Conservation (phyloP, 139 green algal species). For the Cymbomonas tetramitiformis region DNA sequence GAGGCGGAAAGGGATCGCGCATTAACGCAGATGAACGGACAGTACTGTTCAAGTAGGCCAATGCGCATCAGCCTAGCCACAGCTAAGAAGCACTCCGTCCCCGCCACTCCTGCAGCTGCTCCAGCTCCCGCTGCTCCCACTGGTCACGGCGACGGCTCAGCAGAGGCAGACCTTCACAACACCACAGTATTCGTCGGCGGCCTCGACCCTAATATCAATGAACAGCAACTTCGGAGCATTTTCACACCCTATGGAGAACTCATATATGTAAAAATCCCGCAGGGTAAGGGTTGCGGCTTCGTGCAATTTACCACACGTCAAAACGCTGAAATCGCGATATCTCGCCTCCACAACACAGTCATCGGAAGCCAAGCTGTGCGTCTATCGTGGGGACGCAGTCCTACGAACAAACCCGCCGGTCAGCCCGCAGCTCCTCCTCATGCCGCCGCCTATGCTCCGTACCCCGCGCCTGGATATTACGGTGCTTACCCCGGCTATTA, state of each 20-base stretch:
- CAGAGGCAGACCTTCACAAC: not conserved
- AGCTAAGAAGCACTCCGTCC: constrained; percentile 17
- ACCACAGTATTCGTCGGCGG: constrained; percentile 33
- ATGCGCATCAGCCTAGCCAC: constrained; percentile 29
- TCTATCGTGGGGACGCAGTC: constrained; percentile 1
- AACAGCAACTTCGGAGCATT: constrained; percentile 53
- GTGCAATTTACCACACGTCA: constrained; percentile 69
- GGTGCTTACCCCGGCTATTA: no score
- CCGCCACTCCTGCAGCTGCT: not conserved
- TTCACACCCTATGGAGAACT: constrained; percentile 75
- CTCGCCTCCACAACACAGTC: constrained; percentile 35
- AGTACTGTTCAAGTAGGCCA: constrained; percentile 9
- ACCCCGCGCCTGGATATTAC: no score
- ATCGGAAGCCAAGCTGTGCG: not conserved
- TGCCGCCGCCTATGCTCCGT: no score
- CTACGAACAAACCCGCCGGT: no score
- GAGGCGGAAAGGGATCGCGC: constrained; percentile 70
- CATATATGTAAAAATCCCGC: constrained; percentile 81
- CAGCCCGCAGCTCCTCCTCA: no score
- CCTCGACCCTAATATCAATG: constrained; percentile 30
- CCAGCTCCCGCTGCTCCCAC: not conserved
- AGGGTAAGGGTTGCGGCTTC: constrained; percentile 88
- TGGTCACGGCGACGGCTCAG: not conserved
- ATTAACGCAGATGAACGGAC: constrained; percentile 68
- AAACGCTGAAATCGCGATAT: constrained; percentile 55